These are phyloP conservation scores for Thelonectria olida DNA, from an alignment of 2,329 filamentous ascomycete genomes.

Conservation along the genomic window DNA sequence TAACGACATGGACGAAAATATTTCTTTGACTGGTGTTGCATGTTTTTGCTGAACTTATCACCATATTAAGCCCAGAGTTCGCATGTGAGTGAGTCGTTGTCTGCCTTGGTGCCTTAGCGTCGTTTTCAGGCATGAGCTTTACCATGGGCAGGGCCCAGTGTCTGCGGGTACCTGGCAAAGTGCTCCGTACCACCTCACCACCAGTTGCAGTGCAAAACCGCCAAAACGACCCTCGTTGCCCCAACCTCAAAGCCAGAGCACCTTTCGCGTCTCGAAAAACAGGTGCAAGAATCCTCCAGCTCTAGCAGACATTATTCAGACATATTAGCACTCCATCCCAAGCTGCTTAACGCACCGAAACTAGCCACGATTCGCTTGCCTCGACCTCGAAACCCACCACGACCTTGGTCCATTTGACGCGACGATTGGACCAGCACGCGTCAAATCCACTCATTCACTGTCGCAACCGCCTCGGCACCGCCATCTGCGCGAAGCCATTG, in stretches of 20 bases:
- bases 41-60: not conserved
- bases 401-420: conserved; percentile 35
- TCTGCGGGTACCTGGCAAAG: conserved; percentile 39
- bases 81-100: conserved; percentile 17
- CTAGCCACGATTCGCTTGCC: not conserved
- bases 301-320: conserved; percentile 1
- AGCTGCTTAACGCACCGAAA: conserved; percentile 1
- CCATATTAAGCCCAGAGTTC: not conserved
- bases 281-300: not conserved
- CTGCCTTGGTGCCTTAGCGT: conserved; percentile 46
- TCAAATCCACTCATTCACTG: conserved; percentile 39
- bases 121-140: conserved; percentile 39
- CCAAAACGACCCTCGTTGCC: conserved; percentile 20
- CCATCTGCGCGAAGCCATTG: conserved; percentile 41
- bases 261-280: conserved; percentile 18
- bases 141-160: not conserved
- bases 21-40: not conserved
- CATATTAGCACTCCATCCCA: not conserved
- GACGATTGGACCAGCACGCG: conserved; percentile 41
- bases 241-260: conserved; percentile 9
- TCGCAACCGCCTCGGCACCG: conserved; percentile 29
- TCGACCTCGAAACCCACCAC: conserved; percentile 12
- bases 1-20: not conserved
- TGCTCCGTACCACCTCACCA: conserved; percentile 32
- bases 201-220: conserved; percentile 22